Evolutionary conservation across 192 early-diverging fungal genomes (phyloP), one percentile per base, ranked within the genome.

Genomic region (Coemansia sp.): DNA sequence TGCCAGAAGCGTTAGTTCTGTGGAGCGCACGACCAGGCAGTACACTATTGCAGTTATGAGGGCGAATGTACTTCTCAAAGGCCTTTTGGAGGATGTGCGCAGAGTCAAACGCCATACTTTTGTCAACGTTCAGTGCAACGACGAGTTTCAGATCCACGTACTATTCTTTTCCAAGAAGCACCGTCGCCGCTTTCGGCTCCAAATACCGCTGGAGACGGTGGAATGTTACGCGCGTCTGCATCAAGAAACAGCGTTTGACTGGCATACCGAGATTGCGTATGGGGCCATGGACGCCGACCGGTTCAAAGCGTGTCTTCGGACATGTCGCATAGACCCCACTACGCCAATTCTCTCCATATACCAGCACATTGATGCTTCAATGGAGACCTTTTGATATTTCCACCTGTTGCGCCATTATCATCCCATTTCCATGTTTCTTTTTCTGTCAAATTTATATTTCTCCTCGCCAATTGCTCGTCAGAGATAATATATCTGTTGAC

Each of bases 311-410:
- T 81, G 79, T 10, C 60, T 81, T 17, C 51, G 27, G 23, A 33
- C 74, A 24, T 75, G 74, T 24, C 50, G 22, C 21, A 70, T 81
- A 11, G 50, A 60, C 54, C 29, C 64, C 23, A 24, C 57, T 5
- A 46, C 27, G 42, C 79, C 79, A 1, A 50, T 81, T 51, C 67
- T 81, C 9, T 81, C 79, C 14, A 81, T 81, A 10, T 81, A 76
- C 51, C 67, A 73, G 67, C 79, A 81, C 31, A 53, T 81, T 6
- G 70, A 81, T 2, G 31, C 66, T 20, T 73, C 63, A 11, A 72
- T 81, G 66, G 70, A 51, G 22, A 46, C 70, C 1, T 73, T 72
- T 24, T 80, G 63, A 54, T 10, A 17, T 22, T 24, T 54, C 20
- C 21, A 51, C 25, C 23, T 23, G 21, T 11, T 66, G 31, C 53